These are phyloP conservation scores for Curvularia hawaiiensis DNA, from an alignment of 2,329 filamentous ascomycete species.

Conservation along the genomic window DNA sequence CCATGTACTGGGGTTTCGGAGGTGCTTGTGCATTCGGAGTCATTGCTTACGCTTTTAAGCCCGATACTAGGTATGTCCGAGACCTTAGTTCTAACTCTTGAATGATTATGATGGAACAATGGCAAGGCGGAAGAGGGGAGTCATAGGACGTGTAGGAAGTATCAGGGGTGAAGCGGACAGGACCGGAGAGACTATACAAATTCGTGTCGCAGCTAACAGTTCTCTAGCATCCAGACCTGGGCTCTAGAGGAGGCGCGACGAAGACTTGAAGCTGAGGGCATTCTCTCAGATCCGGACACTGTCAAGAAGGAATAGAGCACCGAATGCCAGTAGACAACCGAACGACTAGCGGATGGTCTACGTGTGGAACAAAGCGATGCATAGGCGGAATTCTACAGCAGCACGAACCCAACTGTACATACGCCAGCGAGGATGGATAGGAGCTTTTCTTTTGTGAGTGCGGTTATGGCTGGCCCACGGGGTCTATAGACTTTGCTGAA, in stretches of 20 bases:
- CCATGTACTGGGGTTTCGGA: slow-evolving; percentile 84
- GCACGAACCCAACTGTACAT: slow-evolving; percentile 12
- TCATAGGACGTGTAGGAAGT: background rate
- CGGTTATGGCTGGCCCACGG: slow-evolving; percentile 13
- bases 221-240: slow-evolving; percentile 93
- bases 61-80: slow-evolving; percentile 89
- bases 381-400: slow-evolving; percentile 6
- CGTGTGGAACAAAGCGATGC: background rate
- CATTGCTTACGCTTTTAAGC: slow-evolving; percentile 92
- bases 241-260: slow-evolving; percentile 95
- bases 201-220: slow-evolving; percentile 22
- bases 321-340: background rate
- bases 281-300: slow-evolving; percentile 77
- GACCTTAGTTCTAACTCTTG: slow-evolving; percentile 1
- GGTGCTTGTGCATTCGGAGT: slow-evolving; percentile 74
- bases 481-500: slow-evolving; percentile 14
- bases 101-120: background rate
- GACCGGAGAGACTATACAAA: background rate
- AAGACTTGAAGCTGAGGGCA: slow-evolving; percentile 93
- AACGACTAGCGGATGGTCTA: background rate
- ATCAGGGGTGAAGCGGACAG: background rate
- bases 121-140: background rate
- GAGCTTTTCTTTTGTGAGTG: slow-evolving; percentile 15
- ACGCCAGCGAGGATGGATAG: slow-evolving; percentile 7
- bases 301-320: slow-evolving; percentile 48